A percentile compares a stretch with the other conserved stretches of the same genome.
Conservation (phyloP, 768 basidiomycete species). For the Mycena olivaceomarginata region DNA sequence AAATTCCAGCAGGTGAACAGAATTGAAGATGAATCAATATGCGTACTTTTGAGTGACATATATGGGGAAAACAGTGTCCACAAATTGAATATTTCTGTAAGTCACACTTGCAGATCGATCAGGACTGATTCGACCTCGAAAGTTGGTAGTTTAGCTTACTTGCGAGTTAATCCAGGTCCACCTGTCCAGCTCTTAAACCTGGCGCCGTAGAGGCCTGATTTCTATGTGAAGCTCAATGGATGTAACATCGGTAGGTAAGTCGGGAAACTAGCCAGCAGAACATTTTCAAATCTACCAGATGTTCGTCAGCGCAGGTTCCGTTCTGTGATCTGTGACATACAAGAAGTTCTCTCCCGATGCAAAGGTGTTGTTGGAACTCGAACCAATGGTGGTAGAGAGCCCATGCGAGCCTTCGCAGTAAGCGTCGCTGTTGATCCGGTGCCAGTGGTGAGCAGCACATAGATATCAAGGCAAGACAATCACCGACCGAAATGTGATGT, state of each 20-base stretch:
- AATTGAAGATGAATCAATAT: constrained; percentile 20
- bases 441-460: constrained; percentile 18
- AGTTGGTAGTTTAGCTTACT: constrained; percentile 49
- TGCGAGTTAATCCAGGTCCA: constrained; percentile 57
- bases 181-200: constrained; percentile 66
- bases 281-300: constrained; percentile 32
- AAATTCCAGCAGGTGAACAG: constrained; percentile 16
- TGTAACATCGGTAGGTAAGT: constrained; percentile 21
- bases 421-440: constrained; percentile 45
- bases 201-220: constrained; percentile 57
- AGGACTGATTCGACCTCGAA: constrained; percentile 18
- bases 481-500: constrained; percentile 49
- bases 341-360: constrained; percentile 58
- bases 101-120: constrained; percentile 34
- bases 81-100: constrained; percentile 37
- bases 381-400: constrained; percentile 55
- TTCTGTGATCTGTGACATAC: constrained; percentile 47
- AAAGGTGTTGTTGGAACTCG: constrained; percentile 53
- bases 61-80: constrained; percentile 35
- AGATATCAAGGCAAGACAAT: constrained; percentile 22
- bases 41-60: constrained; percentile 39
- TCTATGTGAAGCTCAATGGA: constrained; percentile 40
- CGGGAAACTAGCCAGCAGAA: constrained; percentile 30
- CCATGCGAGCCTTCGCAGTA: constrained; percentile 59
- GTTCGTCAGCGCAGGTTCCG: constrained; percentile 16